A percentile compares a stretch with the other conserved stretches of the same genome.
These are phyloP conservation scores for Phanerochaete carnosa DNA, from an alignment of 768 basidiomycete species.

Conservation along the genomic window DNA sequence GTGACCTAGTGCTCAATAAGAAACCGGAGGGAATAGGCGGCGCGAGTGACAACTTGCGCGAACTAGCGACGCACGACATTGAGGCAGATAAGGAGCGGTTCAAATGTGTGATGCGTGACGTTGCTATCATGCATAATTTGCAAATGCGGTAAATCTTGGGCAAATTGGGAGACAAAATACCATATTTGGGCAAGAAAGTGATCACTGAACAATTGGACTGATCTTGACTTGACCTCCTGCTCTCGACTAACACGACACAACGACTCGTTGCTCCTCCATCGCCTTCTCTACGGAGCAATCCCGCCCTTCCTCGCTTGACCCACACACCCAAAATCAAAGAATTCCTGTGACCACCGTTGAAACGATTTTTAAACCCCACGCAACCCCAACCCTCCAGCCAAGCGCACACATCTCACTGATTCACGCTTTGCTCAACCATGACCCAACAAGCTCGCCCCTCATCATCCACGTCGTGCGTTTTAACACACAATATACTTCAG, in stretches of 20 bases:
- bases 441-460: conserved; percentile 29
- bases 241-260: conserved; percentile 4
- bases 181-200: neutral
- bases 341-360: neutral
- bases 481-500: neutral
- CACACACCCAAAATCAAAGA: neutral
- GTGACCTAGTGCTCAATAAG: too few species aligned
- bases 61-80: too few species aligned
- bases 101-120: too few species aligned
- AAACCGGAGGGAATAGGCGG: too few species aligned
- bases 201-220: neutral
- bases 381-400: neutral
- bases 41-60: too few species aligned
- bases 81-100: too few species aligned
- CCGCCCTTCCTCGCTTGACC: neutral
- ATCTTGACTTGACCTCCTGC: conserved; percentile 3
- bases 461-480: conserved; percentile 31
- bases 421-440: conserved; percentile 1
- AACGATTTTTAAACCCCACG: neutral
- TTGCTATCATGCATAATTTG: too few species aligned
- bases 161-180: neutral
- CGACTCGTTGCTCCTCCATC: neutral
- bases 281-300: neutral
- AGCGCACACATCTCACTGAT: conserved; percentile 2
- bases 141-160: neutral